A percentile compares a stretch with the other conserved stretches of the same genome.
These are phyloP conservation scores for Penicillium olsonii DNA, from an alignment of 2,329 filamentous ascomycete genomes.

Conservation along the genomic window DNA sequence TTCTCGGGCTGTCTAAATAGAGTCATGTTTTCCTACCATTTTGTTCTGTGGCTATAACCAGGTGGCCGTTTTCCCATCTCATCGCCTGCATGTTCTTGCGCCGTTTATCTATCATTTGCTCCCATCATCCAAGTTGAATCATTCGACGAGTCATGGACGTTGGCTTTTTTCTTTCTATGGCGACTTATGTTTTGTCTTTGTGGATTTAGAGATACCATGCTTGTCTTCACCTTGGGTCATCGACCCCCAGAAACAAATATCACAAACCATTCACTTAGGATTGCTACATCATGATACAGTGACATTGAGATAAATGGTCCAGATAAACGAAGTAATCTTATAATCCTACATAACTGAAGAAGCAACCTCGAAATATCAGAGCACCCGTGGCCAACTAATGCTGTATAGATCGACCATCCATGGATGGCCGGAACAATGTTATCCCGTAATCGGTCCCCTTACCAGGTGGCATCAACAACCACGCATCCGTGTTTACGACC, in stretches of 20 bases:
- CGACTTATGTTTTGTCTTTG: constrained; percentile 13
- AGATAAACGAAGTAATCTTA: too few relatives aligned
- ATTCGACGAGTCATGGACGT: constrained; percentile 18
- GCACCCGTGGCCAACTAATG: too few relatives aligned
- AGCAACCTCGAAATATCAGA: too few relatives aligned
- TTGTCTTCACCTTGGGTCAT: constrained; percentile 17
- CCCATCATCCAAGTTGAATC: too few relatives aligned
- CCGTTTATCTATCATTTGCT: constrained; percentile 9
- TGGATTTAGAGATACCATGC: constrained; percentile 28
- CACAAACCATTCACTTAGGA: neutral
- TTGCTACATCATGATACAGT: too few relatives aligned
- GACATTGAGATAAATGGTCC: too few relatives aligned
- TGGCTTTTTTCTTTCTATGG: constrained; percentile 11
- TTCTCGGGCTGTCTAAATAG: constrained; percentile 14
- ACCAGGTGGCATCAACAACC: constrained; percentile 40
- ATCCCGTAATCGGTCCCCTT: constrained; percentile 27
- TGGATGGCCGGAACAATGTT: constrained; percentile 33
- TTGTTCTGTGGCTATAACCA: constrained; percentile 15
- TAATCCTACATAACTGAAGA: too few relatives aligned
- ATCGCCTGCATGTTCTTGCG: constrained; percentile 10
- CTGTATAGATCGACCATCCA: neutral
- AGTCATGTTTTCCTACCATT: constrained; percentile 9
- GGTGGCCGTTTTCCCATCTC: constrained; percentile 16
- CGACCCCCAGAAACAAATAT: constrained; percentile 13
- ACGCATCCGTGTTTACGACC: constrained; percentile 25